Base-by-base conservation (phyloP, 106 monocot species). In the Hemerocallis citrina region DNA sequence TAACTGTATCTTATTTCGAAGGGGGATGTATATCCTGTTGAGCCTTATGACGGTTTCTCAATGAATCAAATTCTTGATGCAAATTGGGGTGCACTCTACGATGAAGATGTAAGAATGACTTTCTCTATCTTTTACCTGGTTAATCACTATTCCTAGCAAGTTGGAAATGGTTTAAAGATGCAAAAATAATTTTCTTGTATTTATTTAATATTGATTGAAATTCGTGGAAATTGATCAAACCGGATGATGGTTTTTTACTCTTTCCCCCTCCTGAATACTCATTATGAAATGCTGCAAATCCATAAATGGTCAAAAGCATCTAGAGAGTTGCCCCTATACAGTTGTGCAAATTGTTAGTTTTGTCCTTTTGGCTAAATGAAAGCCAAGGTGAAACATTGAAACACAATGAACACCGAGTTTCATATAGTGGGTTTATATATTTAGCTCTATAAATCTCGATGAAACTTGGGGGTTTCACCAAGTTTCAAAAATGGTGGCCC, bases 11-110 rank as follows among this genome's bases (percentile, higher is more conserved):
- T 19, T 46, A 15, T 58, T 62, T 7, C 71, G 55, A 62, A 90
- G 98, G 98, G 91, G 34, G 98, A 91, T 63, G 91, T 91, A 29
- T 98, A 91, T 85, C 96, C 84, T 3, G 87, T 98, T 74, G 91
- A 98, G 61, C 77, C 91, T 13, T 91, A 79, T 80, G 81, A 84
- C 32, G 68, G 54, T 6, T 75, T 77, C 33, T 68, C 65, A 36
- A 40, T 69, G 69, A 98, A 76, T 67, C 84, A 81, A 85, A 64
- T 98, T 48, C 96, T 98, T 65, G 91, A 98, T 82, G 96, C 96
- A 71, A 91, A 98, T 58, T 91, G 87, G 91, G 96, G 91, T 51
- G 82, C 77, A 36, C 87, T 98, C 34, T 44, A 76, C 69, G 78
- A 81, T 72, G 86, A 84, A 52, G 96, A 96, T 79, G 96, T 81